A percentile compares a stretch with the other conserved stretches of the same genome.
Conservation (phyloP, 257 asterid genomes). For the Paraleonurus japonicus region DNA sequence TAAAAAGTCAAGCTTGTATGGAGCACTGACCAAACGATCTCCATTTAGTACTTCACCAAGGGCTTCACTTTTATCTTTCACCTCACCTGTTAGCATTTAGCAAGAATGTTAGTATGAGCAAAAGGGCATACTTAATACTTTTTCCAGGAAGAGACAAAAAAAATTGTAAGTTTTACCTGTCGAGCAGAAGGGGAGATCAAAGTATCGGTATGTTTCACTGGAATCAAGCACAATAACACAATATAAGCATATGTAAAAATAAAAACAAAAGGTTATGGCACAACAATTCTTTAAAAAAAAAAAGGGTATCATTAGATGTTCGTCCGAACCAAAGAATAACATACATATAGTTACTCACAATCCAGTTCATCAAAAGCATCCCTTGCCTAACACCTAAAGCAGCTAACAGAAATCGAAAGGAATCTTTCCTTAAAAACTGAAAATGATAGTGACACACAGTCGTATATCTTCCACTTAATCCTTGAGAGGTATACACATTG, state of each 20-base stretch:
- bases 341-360: background rate
- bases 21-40: constrained; percentile 69
- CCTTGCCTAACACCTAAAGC: background rate
- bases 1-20: constrained; percentile 68
- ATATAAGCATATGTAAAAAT: background rate
- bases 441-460: background rate
- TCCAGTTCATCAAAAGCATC: constrained; percentile 6
- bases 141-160: background rate
- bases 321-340: background rate
- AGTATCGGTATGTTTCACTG: constrained; percentile 78
- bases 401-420: background rate
- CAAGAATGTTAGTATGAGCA: constrained; percentile 15
- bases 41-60: constrained; percentile 73
- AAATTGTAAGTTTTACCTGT: constrained; percentile 42
- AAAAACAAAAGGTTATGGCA: background rate
- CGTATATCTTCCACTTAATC: background rate
- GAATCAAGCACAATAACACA: constrained; percentile 13
- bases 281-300: background rate
- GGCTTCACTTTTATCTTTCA: constrained; percentile 75
- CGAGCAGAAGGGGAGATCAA: constrained; percentile 71
- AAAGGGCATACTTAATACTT: background rate
- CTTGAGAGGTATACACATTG: background rate
- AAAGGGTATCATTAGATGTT: background rate
- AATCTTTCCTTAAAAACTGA: background rate
- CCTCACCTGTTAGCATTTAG: constrained; percentile 44